These are phyloP conservation scores for Aureobasidium sp. DNA, from an alignment of 2,329 filamentous ascomycete species.

Conservation along the genomic window DNA sequence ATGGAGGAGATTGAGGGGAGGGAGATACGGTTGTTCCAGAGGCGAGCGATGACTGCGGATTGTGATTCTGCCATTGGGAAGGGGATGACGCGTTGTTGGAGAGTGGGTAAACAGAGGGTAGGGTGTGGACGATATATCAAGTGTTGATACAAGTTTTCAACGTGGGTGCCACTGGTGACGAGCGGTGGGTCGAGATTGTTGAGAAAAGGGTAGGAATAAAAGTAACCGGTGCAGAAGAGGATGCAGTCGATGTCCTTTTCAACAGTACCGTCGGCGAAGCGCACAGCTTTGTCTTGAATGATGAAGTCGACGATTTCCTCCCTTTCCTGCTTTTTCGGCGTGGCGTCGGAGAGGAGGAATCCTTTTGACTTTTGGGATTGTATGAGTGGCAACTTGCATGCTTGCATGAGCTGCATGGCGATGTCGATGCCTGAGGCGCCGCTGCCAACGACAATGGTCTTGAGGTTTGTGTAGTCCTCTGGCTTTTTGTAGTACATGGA, in stretches of 20 bases:
- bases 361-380: conserved; percentile 51
- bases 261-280: conserved; percentile 57
- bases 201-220: conserved; percentile 74
- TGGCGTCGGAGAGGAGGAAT: conserved; percentile 31
- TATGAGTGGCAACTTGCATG: conserved; percentile 55
- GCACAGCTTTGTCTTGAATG: conserved; percentile 51
- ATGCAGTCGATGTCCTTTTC: conserved; percentile 65
- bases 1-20: conserved; percentile 60
- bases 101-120: conserved; percentile 65
- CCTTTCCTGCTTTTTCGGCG: conserved; percentile 48
- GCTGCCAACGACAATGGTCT: conserved; percentile 76
- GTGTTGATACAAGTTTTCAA: conserved; percentile 69
- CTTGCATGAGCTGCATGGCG: conserved; percentile 60
- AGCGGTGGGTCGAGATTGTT: conserved; percentile 43
- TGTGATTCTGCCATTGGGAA: conserved; percentile 76
- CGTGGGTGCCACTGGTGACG: conserved; percentile 60
- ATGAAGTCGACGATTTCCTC: conserved; percentile 47
- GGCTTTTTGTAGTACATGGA: conserved; percentile 72
- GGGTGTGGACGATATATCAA: conserved; percentile 68
- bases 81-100: conserved; percentile 80
- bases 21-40: conserved; percentile 63
- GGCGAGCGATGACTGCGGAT: conserved; percentile 64
- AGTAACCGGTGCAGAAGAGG: conserved; percentile 83
- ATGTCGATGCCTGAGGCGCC: conserved; percentile 81
- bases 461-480: conserved; percentile 49